Percentiles rank a stretch among this genome's conserved stretches.
These are phyloP conservation scores for Zygoascus tannicola DNA, from an alignment of 805 yeast species.

Conservation along the genomic window DNA sequence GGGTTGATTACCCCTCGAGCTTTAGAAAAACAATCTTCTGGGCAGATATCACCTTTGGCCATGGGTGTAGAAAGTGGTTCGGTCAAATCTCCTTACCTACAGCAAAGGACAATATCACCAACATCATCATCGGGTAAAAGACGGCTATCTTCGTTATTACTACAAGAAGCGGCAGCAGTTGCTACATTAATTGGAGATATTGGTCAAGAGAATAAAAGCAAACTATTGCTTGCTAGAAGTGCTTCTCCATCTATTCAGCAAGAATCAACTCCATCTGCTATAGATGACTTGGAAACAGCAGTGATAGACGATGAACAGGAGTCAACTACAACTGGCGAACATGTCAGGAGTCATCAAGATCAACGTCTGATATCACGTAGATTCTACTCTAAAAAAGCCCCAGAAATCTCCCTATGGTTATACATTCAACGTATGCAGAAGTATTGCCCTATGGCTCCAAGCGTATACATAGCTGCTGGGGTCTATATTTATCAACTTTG, in stretches of 20 bases:
- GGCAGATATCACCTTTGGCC: not conserved
- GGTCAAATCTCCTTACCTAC: not conserved
- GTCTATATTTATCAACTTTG: conserved; percentile 28
- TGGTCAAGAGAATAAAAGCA: not conserved
- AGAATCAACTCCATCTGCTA: not conserved
- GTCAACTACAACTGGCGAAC: not conserved
- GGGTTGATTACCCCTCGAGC: not conserved
- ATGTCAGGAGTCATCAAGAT: not conserved
- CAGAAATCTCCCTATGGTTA: conserved; percentile 24
- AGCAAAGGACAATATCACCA: not conserved
- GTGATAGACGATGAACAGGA: not conserved
- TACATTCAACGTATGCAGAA: conserved; percentile 31
- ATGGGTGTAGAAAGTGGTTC: not conserved
- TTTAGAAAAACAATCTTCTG: not conserved
- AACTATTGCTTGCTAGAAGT: not conserved
- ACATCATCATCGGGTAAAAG: conserved; percentile 1
- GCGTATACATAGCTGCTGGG: conserved; percentile 32
- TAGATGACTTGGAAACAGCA: not conserved
- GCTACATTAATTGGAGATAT: conserved; percentile 12
- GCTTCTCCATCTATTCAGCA: not conserved
- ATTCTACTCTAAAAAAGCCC: conserved; percentile 26
- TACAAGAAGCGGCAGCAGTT: conserved; percentile 17
- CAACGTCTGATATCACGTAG: conserved; percentile 19
- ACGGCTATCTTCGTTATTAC: conserved; percentile 11
- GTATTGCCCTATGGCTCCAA: conserved; percentile 31